phyloP scores from a whole-genome alignment of 331 rosid genomes.

The Acacia pycnantha region DNA sequence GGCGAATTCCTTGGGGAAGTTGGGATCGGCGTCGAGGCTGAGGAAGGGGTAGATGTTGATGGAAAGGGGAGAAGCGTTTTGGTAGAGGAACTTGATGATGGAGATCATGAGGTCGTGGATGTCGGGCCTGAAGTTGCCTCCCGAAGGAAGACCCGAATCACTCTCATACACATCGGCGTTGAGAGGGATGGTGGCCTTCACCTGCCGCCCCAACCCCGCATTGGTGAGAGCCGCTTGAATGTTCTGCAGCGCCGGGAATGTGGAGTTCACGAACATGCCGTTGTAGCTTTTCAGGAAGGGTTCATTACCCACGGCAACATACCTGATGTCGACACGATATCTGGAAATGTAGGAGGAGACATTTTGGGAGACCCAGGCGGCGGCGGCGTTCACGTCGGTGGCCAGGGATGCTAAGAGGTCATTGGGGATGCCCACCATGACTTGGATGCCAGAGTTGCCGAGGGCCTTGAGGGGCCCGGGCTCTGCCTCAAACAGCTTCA shows the following conservation, averaged over 20 bases:
- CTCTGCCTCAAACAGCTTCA: slow-evolving; percentile 91
- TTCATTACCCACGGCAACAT: slow-evolving; percentile 90
- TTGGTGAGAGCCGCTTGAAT: slow-evolving; percentile 82
- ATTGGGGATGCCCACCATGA: slow-evolving; percentile 94
- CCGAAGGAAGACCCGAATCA: slow-evolving; percentile 70
- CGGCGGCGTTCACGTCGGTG: slow-evolving; percentile 55
- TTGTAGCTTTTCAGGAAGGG: slow-evolving; percentile 79
- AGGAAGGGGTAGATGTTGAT: slow-evolving; percentile 96
- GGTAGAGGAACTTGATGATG: slow-evolving; percentile 71
- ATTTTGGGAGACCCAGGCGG: slow-evolving; percentile 77
- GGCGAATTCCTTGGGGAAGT: slow-evolving; percentile 94
- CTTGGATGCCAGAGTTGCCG: slow-evolving; percentile 71
- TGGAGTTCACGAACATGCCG: slow-evolving; percentile 56
- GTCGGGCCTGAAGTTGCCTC: slow-evolving; percentile 76
- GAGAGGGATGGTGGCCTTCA: slow-evolving; percentile 81
- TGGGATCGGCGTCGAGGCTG: slow-evolving; percentile 80
- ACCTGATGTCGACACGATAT: slow-evolving; percentile 66
- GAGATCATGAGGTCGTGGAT: slow-evolving; percentile 60
- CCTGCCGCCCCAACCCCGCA: slow-evolving; percentile 79
- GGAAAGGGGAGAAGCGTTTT: slow-evolving; percentile 63
- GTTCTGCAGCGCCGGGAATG: slow-evolving; percentile 85
- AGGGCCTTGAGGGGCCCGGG: slow-evolving; percentile 74
- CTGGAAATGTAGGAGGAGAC: slow-evolving; percentile 66
- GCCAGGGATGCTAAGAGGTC: slow-evolving; percentile 71
- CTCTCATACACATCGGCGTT: slow-evolving; percentile 91